Conservation (phyloP, 352 stramenopile genomes). For the Pythium periplocum region DNA sequence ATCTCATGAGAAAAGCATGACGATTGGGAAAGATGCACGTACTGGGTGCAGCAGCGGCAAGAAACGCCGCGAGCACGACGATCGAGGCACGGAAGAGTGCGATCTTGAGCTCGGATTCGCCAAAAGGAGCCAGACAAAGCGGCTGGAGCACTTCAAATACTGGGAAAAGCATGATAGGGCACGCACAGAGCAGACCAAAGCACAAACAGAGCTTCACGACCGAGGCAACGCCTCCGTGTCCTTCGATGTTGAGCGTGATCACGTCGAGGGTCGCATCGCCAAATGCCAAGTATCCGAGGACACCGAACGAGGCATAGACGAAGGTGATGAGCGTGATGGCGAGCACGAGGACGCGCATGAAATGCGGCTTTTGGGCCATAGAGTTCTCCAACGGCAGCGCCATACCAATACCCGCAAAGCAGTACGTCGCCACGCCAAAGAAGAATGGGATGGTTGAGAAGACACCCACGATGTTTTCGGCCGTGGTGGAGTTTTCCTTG, state of each 20-base stretch:
- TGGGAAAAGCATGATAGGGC: slow-evolving; percentile 85
- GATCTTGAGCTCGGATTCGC: slow-evolving; percentile 3
- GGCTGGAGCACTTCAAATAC: slow-evolving; percentile 46
- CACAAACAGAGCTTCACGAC: slow-evolving; percentile 76
- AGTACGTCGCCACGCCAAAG: slow-evolving; percentile 73
- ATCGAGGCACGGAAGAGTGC: slow-evolving; percentile 33
- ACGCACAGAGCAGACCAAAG: slow-evolving; percentile 71
- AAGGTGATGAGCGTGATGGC: slow-evolving; percentile 48
- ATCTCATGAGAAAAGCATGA: not conserved
- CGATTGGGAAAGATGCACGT: not conserved
- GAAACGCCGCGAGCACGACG: slow-evolving; percentile 25
- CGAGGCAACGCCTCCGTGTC: slow-evolving; percentile 29
- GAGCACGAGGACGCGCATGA: slow-evolving; percentile 41
- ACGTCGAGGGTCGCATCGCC: slow-evolving; percentile 49
- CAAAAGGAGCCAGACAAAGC: not conserved
- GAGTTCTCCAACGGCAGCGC: slow-evolving; percentile 64
- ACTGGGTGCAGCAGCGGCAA: slow-evolving; percentile 22
- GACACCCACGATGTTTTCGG: slow-evolving; percentile 30
- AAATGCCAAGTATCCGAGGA: slow-evolving; percentile 68
- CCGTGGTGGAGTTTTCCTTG: slow-evolving; percentile 13
- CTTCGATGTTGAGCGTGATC: slow-evolving; percentile 75
- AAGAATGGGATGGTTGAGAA: slow-evolving; percentile 60
- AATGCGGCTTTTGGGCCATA: slow-evolving; percentile 45
- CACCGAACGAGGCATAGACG: slow-evolving; percentile 68
- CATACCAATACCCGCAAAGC: slow-evolving; percentile 72